phyloP scores from a whole-genome alignment of 192 early-diverging fungal species.

The Pilobolus umbonatus region DNA sequence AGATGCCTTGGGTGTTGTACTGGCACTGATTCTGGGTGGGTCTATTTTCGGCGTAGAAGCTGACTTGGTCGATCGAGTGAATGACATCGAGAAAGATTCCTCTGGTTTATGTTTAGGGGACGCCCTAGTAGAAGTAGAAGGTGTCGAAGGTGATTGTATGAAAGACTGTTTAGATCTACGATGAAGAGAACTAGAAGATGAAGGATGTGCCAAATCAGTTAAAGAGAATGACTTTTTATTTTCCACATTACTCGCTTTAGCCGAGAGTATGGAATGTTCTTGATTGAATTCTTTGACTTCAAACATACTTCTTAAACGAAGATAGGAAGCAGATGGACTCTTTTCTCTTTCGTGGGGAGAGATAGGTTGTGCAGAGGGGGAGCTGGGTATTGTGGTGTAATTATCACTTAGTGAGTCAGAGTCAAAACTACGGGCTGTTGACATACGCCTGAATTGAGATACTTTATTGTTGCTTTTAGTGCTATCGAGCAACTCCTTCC shows the following conservation, averaged over 20 bases:
- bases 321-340: constrained; percentile 9
- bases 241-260: neutral
- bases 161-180: too few species aligned
- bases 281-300: neutral
- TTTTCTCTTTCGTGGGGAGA: neutral
- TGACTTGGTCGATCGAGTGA: constrained; percentile 3
- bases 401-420: neutral
- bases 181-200: neutral
- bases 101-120: constrained; percentile 1
- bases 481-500: neutral
- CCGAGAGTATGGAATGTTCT: neutral
- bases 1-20: constrained; percentile 3
- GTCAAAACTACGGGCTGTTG: neutral
- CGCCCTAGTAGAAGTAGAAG: neutral
- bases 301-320: constrained; percentile 10
- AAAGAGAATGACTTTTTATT: constrained; percentile 9
- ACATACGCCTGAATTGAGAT: neutral
- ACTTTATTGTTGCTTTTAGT: neutral
- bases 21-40: constrained; percentile 8
- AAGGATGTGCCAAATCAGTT: neutral
- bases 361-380: neutral
- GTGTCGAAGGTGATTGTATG: neutral
- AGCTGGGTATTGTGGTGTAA: neutral
- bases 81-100: neutral
- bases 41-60: constrained; percentile 16